Percentiles rank a stretch among this genome's conserved stretches.
Evolutionary conservation across 2,329 filamentous ascomycete species (phyloP).

Genomic region (Claviceps monticola): DNA sequence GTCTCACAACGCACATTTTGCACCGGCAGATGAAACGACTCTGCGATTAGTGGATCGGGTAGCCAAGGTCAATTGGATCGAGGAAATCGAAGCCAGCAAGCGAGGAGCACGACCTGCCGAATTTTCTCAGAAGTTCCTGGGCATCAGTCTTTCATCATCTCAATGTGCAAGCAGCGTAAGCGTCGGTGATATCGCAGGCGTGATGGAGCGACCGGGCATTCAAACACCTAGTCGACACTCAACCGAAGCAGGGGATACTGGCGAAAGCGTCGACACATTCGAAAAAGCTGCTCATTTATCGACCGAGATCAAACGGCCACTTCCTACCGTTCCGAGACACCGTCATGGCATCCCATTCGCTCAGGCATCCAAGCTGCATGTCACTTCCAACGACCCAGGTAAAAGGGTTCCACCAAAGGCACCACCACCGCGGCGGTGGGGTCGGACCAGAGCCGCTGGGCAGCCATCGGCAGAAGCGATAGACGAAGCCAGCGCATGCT

Average conservation of each 20-base stretch:
- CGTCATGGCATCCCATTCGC: constrained; percentile 36
- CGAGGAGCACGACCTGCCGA: constrained; percentile 24
- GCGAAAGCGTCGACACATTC: constrained; percentile 7
- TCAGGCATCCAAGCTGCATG: constrained; percentile 17
- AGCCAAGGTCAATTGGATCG: constrained; percentile 56
- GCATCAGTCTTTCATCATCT: constrained; percentile 53
- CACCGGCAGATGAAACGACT: constrained; percentile 68
- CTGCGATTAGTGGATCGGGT: constrained; percentile 65
- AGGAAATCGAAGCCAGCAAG: constrained; percentile 22
- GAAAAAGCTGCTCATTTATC: constrained; percentile 9
- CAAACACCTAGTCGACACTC: constrained; percentile 59
- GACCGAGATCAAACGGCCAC: constrained; percentile 28
- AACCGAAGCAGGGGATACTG: constrained; percentile 12
- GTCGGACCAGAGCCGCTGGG: constrained; percentile 25
- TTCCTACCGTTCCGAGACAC: constrained; percentile 43
- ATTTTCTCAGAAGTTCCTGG: constrained; percentile 47
- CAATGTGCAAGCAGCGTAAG: constrained; percentile 62
- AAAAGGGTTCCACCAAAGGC: constrained; percentile 32
- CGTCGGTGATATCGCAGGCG: constrained; percentile 63
- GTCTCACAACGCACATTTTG: constrained; percentile 58
- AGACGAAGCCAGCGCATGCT: not conserved
- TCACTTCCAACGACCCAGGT: constrained; percentile 16
- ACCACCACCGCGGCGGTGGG: constrained; percentile 31
- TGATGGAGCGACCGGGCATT: constrained; percentile 70
- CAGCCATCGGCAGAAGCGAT: constrained; percentile 11